Evolutionary conservation across 1,284 basidiomycete genomes (phyloP).

Genomic region (Trametes hirsuta): DNA sequence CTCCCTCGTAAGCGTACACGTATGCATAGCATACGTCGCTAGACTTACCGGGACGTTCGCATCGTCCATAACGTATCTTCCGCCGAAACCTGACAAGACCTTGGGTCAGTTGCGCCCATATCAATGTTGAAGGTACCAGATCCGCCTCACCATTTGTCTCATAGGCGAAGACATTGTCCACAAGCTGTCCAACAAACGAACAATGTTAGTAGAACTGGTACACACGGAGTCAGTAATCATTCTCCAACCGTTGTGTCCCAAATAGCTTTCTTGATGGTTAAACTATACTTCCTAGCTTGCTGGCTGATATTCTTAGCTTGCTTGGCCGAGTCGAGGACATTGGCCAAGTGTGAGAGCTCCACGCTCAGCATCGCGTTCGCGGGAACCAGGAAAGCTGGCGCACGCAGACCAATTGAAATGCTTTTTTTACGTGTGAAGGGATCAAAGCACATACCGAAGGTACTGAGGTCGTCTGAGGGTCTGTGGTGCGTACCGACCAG

Average conservation of each 20-base stretch:
- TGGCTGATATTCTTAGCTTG: conserved; percentile 53
- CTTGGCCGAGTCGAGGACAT: conserved; percentile 56
- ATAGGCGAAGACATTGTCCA: conserved; percentile 72
- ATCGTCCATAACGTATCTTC: conserved; percentile 78
- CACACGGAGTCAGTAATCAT: not conserved
- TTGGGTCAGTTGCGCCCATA: not conserved
- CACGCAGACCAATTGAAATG: not conserved
- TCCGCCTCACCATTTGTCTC: conserved; percentile 65
- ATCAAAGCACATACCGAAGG: conserved; percentile 52
- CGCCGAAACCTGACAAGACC: conserved; percentile 54
- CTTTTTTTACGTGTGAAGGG: not conserved
- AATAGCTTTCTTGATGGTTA: conserved; percentile 62
- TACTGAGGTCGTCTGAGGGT: conserved; percentile 74
- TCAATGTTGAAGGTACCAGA: not conserved
- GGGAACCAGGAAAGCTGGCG: conserved; percentile 68
- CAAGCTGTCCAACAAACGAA: conserved; percentile 42
- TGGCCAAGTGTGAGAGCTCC: conserved; percentile 63
- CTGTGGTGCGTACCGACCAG: conserved; percentile 76
- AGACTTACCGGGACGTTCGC: conserved; percentile 75
- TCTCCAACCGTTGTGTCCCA: conserved; percentile 60
- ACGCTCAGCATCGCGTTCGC: conserved; percentile 83
- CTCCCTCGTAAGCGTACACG: not conserved
- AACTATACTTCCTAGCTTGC: conserved; percentile 61
- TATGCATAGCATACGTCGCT: not conserved
- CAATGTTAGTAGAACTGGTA: not conserved